These are phyloP conservation scores for Microsporum ferrugineum DNA, from an alignment of 2,329 filamentous ascomycete species.

Conservation along the genomic window DNA sequence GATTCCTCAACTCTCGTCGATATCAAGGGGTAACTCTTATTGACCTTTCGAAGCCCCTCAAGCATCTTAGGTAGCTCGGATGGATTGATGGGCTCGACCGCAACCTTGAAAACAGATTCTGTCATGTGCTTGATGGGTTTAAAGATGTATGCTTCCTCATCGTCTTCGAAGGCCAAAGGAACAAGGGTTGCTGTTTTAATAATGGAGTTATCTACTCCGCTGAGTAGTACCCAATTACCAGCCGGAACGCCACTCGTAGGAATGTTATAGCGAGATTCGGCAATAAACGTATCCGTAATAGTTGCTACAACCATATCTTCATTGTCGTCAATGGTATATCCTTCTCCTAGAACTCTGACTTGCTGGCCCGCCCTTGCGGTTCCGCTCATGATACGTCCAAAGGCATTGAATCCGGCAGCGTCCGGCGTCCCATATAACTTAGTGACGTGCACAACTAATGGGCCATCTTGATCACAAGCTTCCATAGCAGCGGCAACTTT, in stretches of 20 bases:
- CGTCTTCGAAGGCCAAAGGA: constrained; percentile 63
- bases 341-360: constrained; percentile 85
- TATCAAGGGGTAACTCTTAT: constrained; percentile 93
- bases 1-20: constrained; percentile 97
- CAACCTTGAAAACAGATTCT: constrained; percentile 93
- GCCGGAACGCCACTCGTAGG: constrained; percentile 84
- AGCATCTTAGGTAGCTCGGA: constrained; percentile 98
- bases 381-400: constrained; percentile 86
- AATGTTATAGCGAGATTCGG: constrained; percentile 86
- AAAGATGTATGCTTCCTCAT: constrained; percentile 94
- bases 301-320: constrained; percentile 90
- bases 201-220: constrained; percentile 92
- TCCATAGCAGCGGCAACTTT: constrained; percentile 70
- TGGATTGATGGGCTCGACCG: constrained; percentile 94
- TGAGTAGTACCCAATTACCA: constrained; percentile 83
- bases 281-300: constrained; percentile 77
- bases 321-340: constrained; percentile 91
- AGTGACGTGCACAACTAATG: constrained; percentile 80
- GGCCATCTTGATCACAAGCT: constrained; percentile 76
- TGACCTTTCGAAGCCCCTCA: constrained; percentile 88
- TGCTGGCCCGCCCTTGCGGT: constrained; percentile 70
- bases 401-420: constrained; percentile 79
- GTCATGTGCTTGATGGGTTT: constrained; percentile 87
- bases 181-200: constrained; percentile 94
- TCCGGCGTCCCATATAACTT: constrained; percentile 87